A percentile compares a stretch with the other conserved stretches of the same genome.
Conservation (phyloP, 2,329 filamentous ascomycete genomes). For the Leptosphaerulina australis region DNA sequence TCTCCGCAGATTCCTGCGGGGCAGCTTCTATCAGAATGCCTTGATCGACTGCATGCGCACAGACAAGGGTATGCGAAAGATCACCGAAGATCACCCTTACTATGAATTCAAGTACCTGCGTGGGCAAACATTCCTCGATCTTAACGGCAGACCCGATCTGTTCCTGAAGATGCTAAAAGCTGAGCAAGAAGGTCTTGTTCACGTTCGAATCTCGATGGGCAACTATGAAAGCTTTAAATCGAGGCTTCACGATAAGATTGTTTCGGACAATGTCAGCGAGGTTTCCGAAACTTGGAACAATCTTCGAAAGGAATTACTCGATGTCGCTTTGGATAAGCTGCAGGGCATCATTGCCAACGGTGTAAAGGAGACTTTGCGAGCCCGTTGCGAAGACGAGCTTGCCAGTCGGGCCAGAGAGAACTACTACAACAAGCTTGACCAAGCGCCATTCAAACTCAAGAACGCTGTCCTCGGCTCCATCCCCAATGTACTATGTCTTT, state of each 20-base stretch:
- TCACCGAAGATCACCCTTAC: conserved; percentile 93
- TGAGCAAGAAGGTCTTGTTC: conserved; percentile 89
- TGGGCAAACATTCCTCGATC: conserved; percentile 81
- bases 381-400: conserved; percentile 91
- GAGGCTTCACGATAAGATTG: conserved; percentile 80
- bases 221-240: conserved; percentile 76
- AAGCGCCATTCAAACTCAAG: conserved; percentile 94
- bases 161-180: conserved; percentile 98
- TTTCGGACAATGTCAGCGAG: conserved; percentile 94
- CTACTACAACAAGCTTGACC: conserved; percentile 87
- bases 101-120: conserved; percentile 98
- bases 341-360: conserved; percentile 85
- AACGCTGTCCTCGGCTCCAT: conserved; percentile 87
- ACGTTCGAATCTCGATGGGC: conserved; percentile 80
- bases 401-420: conserved; percentile 87
- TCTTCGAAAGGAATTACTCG: conserved; percentile 82
- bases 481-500: conserved; percentile 84
- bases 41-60: conserved; percentile 87
- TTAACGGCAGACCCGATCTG: conserved; percentile 82
- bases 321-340: conserved; percentile 79
- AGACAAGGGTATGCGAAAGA: conserved; percentile 90
- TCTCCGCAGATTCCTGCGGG: conserved; percentile 84
- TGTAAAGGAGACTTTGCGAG: conserved; percentile 92
- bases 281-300: conserved; percentile 94
- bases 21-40: conserved; percentile 81